These are phyloP conservation scores for Leccinum fibrillosum DNA, from an alignment of 768 basidiomycete genomes.

Conservation along the genomic window DNA sequence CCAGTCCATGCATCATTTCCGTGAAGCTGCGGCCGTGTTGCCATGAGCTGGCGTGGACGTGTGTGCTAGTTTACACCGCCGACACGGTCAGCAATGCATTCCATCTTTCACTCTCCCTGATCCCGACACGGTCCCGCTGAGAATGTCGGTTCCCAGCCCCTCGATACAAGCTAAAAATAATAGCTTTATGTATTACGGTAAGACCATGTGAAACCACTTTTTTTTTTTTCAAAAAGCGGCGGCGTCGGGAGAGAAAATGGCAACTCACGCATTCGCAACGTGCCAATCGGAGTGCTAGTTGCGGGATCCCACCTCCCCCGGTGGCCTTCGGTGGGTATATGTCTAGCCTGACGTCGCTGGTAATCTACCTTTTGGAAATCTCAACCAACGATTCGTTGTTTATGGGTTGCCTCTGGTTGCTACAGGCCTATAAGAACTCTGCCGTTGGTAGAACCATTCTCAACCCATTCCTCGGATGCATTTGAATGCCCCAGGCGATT, in stretches of 20 bases:
- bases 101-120: neutral
- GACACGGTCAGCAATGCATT: slow-evolving; percentile 6
- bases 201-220: neutral
- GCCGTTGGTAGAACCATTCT: neutral
- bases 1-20: neutral
- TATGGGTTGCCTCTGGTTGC: too few relatives aligned
- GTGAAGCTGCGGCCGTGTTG: slow-evolving; percentile 5
- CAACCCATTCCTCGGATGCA: neutral
- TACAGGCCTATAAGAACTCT: neutral
- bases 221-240: neutral
- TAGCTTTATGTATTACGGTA: neutral
- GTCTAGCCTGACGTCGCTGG: neutral
- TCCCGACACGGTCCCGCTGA: neutral
- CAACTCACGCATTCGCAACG: too few relatives aligned
- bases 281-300: neutral
- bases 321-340: neutral
- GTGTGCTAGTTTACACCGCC: slow-evolving; percentile 4
- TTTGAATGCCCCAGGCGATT: slow-evolving; percentile 7
- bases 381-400: neutral
- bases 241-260: neutral
- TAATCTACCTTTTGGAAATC: neutral
- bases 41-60: slow-evolving; percentile 1
- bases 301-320: neutral
- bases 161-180: neutral
- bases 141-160: neutral